Conservation (phyloP, 495 filamentous ascomycete species). For the Talaromyces ruber region DNA sequence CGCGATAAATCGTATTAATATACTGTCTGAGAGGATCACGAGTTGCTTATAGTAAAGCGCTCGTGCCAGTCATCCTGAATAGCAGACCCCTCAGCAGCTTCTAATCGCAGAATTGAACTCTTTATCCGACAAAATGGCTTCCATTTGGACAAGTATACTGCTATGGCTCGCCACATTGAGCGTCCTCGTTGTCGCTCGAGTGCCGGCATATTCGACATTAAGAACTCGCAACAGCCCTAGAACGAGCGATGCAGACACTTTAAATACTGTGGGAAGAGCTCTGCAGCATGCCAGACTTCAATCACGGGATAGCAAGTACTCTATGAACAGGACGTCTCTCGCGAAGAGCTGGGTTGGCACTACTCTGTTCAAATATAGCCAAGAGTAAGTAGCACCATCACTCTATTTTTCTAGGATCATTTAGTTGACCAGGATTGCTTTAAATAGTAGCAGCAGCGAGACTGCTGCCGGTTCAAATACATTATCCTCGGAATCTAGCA, state of each 20-base stretch:
- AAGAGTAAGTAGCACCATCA: neutral
- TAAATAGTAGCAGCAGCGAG: neutral
- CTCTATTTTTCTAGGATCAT: neutral
- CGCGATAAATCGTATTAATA: neutral
- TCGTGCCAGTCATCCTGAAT: neutral
- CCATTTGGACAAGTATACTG: neutral
- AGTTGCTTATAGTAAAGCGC: neutral
- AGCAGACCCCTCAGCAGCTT: neutral
- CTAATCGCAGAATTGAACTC: neutral
- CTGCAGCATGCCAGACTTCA: conserved; percentile 5
- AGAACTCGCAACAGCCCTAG: conserved; percentile 12
- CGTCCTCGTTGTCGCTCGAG: neutral
- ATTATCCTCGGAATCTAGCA: conserved; percentile 1
- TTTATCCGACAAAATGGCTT: neutral
- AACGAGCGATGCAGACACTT: conserved; percentile 10
- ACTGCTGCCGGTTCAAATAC: neutral
- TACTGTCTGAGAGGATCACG: neutral
- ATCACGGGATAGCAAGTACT: conserved; percentile 9
- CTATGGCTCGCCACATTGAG: conserved; percentile 1
- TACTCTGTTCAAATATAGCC: conserved; percentile 15
- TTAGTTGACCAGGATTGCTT: neutral
- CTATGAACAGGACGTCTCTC: conserved; percentile 28
- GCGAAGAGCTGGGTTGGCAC: conserved; percentile 30
- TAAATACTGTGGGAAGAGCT: conserved; percentile 9
- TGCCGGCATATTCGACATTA: conserved; percentile 2